These are phyloP conservation scores for Huntiella savannae DNA, from an alignment of 2,329 filamentous ascomycete species.

Conservation along the genomic window DNA sequence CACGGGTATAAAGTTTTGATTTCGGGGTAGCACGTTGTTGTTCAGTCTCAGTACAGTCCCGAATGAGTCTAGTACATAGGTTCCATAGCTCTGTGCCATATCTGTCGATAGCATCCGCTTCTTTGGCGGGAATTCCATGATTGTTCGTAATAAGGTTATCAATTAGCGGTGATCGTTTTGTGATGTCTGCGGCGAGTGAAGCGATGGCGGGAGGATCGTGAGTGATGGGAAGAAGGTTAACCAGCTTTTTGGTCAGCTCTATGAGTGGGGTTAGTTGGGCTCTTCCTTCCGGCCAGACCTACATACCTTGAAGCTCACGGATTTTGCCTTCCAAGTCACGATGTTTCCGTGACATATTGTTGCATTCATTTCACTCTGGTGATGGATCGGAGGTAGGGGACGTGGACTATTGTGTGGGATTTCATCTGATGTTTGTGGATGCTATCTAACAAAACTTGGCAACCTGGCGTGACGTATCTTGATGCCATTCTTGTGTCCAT, in stretches of 20 bases:
- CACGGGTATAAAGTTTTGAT: conserved; percentile 20
- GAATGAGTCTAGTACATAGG: conserved; percentile 33
- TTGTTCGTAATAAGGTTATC: conserved; percentile 11
- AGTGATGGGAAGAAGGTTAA: conserved; percentile 10
- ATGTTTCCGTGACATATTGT: too few relatives aligned
- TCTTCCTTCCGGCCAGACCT: too few relatives aligned
- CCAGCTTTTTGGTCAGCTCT: not conserved
- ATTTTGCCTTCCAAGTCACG: too few relatives aligned
- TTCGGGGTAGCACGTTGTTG: conserved; percentile 17
- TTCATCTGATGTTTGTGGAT: too few relatives aligned
- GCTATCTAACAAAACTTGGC: too few relatives aligned
- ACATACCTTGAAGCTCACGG: too few relatives aligned
- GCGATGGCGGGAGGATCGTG: conserved; percentile 13
- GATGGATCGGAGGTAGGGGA: too few relatives aligned
- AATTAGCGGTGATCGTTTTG: conserved; percentile 15
- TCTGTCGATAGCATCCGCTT: conserved; percentile 29
- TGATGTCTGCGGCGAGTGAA: conserved; percentile 17
- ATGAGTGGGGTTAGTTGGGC: not conserved
- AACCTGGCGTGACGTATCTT: too few relatives aligned
- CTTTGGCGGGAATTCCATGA: not conserved
- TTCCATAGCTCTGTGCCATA: conserved; percentile 49
- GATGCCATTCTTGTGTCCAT: too few relatives aligned
- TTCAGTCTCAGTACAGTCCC: conserved; percentile 37
- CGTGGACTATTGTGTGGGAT: too few relatives aligned
- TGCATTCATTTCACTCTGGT: too few relatives aligned